These are phyloP conservation scores for Ogataea hybrid DNA, from an alignment of 1,139 yeast species.

Conservation along the genomic window DNA sequence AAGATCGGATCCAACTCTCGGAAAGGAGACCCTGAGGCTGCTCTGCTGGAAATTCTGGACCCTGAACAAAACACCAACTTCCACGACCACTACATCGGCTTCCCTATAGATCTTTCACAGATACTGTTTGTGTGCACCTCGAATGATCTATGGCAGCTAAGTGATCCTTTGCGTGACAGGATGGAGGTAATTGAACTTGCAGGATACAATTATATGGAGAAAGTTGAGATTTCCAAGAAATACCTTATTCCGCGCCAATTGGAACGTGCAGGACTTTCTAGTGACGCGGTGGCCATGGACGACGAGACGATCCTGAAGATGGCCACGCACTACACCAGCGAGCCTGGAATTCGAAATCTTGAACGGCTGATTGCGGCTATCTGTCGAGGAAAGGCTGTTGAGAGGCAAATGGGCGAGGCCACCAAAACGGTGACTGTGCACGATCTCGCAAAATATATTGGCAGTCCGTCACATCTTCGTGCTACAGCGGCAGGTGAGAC, in stretches of 20 bases:
- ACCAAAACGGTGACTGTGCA: slow-evolving; percentile 41
- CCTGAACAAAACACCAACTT: slow-evolving; percentile 85
- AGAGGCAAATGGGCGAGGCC: slow-evolving; percentile 40
- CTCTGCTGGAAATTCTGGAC: slow-evolving; percentile 82
- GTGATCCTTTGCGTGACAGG: slow-evolving; percentile 80
- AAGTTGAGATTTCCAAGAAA: slow-evolving; percentile 66
- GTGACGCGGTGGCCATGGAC: slow-evolving; percentile 35
- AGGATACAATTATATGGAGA: slow-evolving; percentile 82
- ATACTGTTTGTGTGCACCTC: slow-evolving; percentile 89
- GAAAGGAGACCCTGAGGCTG: slow-evolving; percentile 92
- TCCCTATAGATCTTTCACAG: slow-evolving; percentile 83
- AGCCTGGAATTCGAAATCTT: slow-evolving; percentile 82
- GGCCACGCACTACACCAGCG: slow-evolving; percentile 75
- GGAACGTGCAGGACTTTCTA: slow-evolving; percentile 64
- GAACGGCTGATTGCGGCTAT: slow-evolving; percentile 72
- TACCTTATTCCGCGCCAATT: slow-evolving; percentile 81
- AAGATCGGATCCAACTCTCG: slow-evolving; percentile 62
- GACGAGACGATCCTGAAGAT: slow-evolving; percentile 54
- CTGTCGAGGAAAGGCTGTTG: slow-evolving; percentile 77
- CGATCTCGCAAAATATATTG: slow-evolving; percentile 45
- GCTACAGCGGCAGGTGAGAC: slow-evolving; percentile 38
- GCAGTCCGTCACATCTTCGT: slow-evolving; percentile 37
- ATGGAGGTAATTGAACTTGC: slow-evolving; percentile 80
- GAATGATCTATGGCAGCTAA: slow-evolving; percentile 72
- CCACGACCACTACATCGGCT: slow-evolving; percentile 83